Conservation (phyloP, 2,329 filamentous ascomycete genomes). For the Fusarium nanum region DNA sequence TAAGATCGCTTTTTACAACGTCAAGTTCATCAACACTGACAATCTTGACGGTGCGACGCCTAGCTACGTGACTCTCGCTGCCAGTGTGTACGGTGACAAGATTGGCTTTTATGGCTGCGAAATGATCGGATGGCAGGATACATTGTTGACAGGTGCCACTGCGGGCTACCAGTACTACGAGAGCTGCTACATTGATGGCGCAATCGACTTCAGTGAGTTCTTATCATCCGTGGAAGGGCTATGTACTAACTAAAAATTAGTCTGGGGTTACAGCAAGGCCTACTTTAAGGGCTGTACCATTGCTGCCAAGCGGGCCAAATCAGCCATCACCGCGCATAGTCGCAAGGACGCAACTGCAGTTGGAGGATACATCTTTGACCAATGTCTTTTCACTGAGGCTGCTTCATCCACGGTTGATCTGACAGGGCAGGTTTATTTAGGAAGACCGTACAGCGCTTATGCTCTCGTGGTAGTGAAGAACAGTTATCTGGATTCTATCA, state of each 20-base stretch:
- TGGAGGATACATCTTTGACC: constrained; percentile 57
- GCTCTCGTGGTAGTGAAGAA: constrained; percentile 61
- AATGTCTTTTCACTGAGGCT: constrained; percentile 51
- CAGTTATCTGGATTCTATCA: constrained; percentile 56
- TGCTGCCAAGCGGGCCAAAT: constrained; percentile 31
- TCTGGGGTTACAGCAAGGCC: constrained; percentile 43
- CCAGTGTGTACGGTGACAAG: constrained; percentile 51
- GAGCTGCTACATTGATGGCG: constrained; percentile 34
- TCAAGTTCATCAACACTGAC: constrained; percentile 57
- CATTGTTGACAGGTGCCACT: constrained; percentile 32
- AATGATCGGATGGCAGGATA: constrained; percentile 40
- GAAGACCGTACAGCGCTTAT: constrained; percentile 59
- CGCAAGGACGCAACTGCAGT: constrained; percentile 46
- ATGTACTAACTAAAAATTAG: background rate
- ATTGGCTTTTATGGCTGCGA: constrained; percentile 55
- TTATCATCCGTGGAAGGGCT: rapidly evolving
- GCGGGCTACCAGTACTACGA: constrained; percentile 39
- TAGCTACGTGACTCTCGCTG: constrained; percentile 38
- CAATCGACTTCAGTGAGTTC: constrained; percentile 30
- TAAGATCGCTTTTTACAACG: constrained; percentile 56
- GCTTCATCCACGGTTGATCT: constrained; percentile 37
- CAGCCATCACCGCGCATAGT: constrained; percentile 45
- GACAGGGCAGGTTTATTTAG: constrained; percentile 57
- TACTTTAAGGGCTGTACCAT: constrained; percentile 43
- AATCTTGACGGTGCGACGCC: constrained; percentile 30